Conservation (phyloP, 805 yeast species). For the Candida palmyrensis region DNA sequence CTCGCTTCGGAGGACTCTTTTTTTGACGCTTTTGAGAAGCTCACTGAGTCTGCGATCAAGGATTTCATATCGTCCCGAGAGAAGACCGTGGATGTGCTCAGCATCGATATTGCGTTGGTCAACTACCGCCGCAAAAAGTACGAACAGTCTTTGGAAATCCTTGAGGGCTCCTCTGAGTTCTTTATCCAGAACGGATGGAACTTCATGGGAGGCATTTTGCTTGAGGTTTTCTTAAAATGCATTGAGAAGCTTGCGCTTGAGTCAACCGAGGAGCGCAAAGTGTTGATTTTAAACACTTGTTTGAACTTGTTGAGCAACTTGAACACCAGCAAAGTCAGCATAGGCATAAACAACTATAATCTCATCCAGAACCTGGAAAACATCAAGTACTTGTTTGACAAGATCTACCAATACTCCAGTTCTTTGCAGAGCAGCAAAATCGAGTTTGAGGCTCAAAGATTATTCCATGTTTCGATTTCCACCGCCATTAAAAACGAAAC, state of each 20-base stretch:
- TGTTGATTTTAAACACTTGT: constrained; percentile 33
- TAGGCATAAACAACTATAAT: constrained; percentile 25
- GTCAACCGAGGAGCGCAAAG: constrained; percentile 16
- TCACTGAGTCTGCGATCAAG: constrained; percentile 53
- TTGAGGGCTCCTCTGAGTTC: constrained; percentile 64
- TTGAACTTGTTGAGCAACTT: constrained; percentile 35
- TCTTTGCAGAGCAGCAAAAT: constrained; percentile 7
- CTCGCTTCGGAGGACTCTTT: constrained; percentile 15
- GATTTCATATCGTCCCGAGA: constrained; percentile 52
- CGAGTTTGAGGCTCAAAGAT: constrained; percentile 4
- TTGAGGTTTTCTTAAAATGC: constrained; percentile 66
- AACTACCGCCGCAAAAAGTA: constrained; percentile 55
- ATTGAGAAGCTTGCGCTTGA: constrained; percentile 35
- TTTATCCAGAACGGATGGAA: constrained; percentile 75
- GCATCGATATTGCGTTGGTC: constrained; percentile 73
- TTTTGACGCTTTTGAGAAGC: constrained; percentile 33
- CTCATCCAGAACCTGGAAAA: constrained; percentile 14
- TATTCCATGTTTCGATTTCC: constrained; percentile 30
- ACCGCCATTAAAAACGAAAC: constrained; percentile 37
- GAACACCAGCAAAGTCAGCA: constrained; percentile 8
- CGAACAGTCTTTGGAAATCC: constrained; percentile 54
- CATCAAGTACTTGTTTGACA: constrained; percentile 13
- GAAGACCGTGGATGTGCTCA: constrained; percentile 65
- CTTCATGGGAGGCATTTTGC: constrained; percentile 57
- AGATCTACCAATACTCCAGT: constrained; percentile 12